A percentile compares a stretch with the other conserved stretches of the same genome.
Conservation (phyloP, 768 basidiomycete genomes). For the Epithele typhae region DNA sequence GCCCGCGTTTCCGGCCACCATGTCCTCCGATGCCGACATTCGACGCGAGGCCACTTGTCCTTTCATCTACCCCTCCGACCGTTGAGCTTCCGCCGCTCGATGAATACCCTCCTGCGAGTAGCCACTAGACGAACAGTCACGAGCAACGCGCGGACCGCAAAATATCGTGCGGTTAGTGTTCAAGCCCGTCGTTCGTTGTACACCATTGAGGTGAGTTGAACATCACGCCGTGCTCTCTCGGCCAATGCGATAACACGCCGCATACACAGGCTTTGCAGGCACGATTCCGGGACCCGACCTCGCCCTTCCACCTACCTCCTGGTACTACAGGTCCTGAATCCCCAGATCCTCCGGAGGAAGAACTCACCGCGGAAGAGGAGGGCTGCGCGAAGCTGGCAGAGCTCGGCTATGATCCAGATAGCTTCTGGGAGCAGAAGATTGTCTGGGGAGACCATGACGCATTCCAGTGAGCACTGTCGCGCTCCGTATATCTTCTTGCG, state of each 20-base stretch:
- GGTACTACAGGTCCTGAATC: conserved; percentile 57
- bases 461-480: conserved; percentile 52
- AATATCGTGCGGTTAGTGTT: too few species aligned
- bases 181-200: conserved; percentile 3
- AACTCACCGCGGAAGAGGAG: conserved; percentile 23
- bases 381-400: conserved; percentile 40
- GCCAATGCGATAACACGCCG: too few species aligned
- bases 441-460: conserved; percentile 79
- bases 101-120: too few species aligned
- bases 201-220: neutral
- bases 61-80: too few species aligned
- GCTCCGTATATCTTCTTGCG: neutral
- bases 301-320: conserved; percentile 61
- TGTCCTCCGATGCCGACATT: too few species aligned
- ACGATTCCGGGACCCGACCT: conserved; percentile 57
- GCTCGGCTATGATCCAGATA: conserved; percentile 54
- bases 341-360: conserved; percentile 40
- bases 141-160: too few species aligned
- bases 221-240: neutral
- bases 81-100: too few species aligned
- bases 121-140: too few species aligned
- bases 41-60: too few species aligned
- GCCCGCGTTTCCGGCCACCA: too few species aligned
- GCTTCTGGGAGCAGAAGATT: conserved; percentile 77
- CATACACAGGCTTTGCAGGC: conserved; percentile 49